These are phyloP conservation scores for Auriscalpium orientale DNA, from an alignment of 768 basidiomycete species.

Conservation along the genomic window DNA sequence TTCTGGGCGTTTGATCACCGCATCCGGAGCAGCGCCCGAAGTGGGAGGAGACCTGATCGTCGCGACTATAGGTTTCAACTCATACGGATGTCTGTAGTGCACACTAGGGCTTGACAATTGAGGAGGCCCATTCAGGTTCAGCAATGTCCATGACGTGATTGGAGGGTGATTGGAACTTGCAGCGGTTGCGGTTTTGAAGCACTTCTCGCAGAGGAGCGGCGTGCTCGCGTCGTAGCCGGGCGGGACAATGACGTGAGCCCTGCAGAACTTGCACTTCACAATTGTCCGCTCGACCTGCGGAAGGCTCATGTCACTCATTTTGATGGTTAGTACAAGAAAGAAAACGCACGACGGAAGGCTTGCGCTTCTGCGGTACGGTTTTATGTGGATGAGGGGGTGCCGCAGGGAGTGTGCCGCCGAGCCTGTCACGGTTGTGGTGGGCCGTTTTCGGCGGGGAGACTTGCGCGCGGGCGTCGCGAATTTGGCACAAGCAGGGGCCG, in stretches of 20 bases:
- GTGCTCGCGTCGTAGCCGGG: neutral
- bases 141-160: neutral
- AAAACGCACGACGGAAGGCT: too few relatives aligned
- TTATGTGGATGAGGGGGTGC: too few relatives aligned
- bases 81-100: neutral
- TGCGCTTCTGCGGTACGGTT: too few relatives aligned
- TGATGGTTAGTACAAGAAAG: too few relatives aligned
- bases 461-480: too few relatives aligned
- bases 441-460: too few relatives aligned
- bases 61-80: neutral
- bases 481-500: too few relatives aligned
- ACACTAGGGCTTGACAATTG: neutral
- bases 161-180: neutral
- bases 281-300: too few relatives aligned
- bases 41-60: neutral
- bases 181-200: neutral
- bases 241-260: neutral
- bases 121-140: too few relatives aligned
- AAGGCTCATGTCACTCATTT: too few relatives aligned
- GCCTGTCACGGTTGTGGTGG: too few relatives aligned
- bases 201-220: neutral
- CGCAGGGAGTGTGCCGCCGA: too few relatives aligned
- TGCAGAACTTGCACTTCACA: neutral
- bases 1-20: neutral
- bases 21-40: neutral